Base-by-base conservation (phyloP, 805 yeast species). In the Hanseniaspora thailandica region DNA sequence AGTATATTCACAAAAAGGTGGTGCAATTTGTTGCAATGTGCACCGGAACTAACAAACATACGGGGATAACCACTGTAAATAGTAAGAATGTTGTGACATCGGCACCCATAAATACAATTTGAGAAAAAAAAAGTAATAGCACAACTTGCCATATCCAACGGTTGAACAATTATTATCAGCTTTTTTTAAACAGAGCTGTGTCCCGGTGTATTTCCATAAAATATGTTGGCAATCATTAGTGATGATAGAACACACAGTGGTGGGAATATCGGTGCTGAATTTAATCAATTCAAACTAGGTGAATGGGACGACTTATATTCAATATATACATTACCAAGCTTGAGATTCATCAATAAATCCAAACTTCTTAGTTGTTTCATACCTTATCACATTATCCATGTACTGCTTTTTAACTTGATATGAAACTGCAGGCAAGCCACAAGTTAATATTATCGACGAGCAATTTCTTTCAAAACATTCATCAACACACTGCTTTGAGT, bases 301-400 rank as follows among this genome's bases (percentile, higher is more conserved):
- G n/a, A n/a, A n/a, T n/a, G n/a, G n/a, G n/a, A n/a, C n/a, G n/a
- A n/a, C n/a, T n/a, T n/a, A n/a, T n/a, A n/a, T n/a, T n/a, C n/a
- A n/a, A n/a, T n/a, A n/a, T n/a, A n/a, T n/a, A n/a, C n/a, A n/a
- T 60, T 55, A 72, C 86, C 84, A 80, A 17, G 71, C 72, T 65
- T 80, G 82, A 49, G 80, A 63, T 59, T 78, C 80, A 62, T 80
- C 84, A 58, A 68, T 71, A 56, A 74, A 70, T 52, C 79, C 84
- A 17, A 80, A 69, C 57, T 80, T 66, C 49, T 73, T 70, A 3
- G 61, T 63, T 17, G 38, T 47, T 56, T 58, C n/a, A 63, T 55
- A 23, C 10, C 62, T 55, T 9, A 15, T 22, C n/a, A 61, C 59
- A 55, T 68, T 65, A 25, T 68, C 62, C 12, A 67, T 66, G 15